Base-by-base conservation (phyloP, 495 filamentous ascomycete species). In the Sporormia fimetaria region DNA sequence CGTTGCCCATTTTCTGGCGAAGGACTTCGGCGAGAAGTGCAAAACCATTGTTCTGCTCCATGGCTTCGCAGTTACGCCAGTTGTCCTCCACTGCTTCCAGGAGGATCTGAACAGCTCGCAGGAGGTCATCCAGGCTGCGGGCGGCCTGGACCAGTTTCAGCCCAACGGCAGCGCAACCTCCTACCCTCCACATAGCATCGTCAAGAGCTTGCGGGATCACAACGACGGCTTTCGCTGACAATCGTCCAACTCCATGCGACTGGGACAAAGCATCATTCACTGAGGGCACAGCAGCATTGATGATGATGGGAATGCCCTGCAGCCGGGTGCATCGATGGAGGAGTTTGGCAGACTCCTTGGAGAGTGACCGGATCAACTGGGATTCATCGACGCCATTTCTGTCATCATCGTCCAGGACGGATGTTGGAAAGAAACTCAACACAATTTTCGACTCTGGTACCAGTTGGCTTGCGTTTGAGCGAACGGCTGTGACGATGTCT, bases 31-130 rank as follows among this genome's bases (percentile, higher is more conserved):
- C 82, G 22, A 96, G 66, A n/a, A 95, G 80, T 10, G 81, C 80
- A 57, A 93, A 98, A 8, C 87, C 90, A 53, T 87, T 93, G 40
- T 93, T 87, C 55, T 77, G 77, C 61, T 98, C 90, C 85, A 98
- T 93, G 33, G 88, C 87, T 61, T 98, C 90, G 52, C 92, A 96
- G 49, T 95, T 96, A 49, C 90, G 75, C 90, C 90, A 98, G 57
- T 79, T 94, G 33, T 80, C 77, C 54, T 81, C 75, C 11, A 94
- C 78, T 37, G 80, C 79, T 55, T 80, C 75, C 46, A 94, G 85
- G 29, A 94, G 66, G 36, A 90, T 80, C 48, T 87, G 74, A 8
- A 93, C 78, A 3, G 87, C 78, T 25, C 81, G 70, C n/a, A 83
- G 63, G 24, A 84, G 70, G 21, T 70, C 74, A 29, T 82, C 71